phyloP scores from a whole-genome alignment of 1,139 yeast genomes.

The Diutina siamensis region DNA sequence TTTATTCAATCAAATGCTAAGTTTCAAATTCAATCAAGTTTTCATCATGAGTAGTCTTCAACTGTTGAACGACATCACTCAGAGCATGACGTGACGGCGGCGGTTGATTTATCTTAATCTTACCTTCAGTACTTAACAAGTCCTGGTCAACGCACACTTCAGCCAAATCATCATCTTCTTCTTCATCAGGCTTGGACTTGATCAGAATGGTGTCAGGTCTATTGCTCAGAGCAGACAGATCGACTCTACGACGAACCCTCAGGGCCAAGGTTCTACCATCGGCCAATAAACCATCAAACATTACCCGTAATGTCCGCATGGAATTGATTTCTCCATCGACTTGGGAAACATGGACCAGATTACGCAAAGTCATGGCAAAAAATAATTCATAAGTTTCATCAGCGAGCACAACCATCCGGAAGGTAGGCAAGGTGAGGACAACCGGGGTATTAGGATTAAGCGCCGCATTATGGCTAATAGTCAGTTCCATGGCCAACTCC shows the following conservation, averaged over 20 bases:
- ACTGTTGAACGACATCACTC: conserved; percentile 1
- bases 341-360: conserved; percentile 56
- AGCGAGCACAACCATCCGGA: conserved; percentile 88
- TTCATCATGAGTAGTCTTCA: conserved; percentile 3
- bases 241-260: conserved; percentile 80
- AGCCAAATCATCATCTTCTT: conserved; percentile 34
- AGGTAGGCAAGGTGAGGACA: conserved; percentile 71
- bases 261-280: conserved; percentile 88
- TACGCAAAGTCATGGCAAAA: conserved; percentile 55
- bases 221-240: conserved; percentile 22
- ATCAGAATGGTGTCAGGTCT: conserved; percentile 14
- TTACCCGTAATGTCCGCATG: conserved; percentile 57
- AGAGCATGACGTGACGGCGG: not conserved
- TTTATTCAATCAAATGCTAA: too few species aligned
- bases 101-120: not conserved
- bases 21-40: conserved; percentile 15
- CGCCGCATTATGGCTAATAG: conserved; percentile 54
- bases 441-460: conserved; percentile 72
- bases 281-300: conserved; percentile 84
- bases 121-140: conserved; percentile 36
- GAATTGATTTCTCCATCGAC: conserved; percentile 33
- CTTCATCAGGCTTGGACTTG: conserved; percentile 20
- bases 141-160: conserved; percentile 38
- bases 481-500: conserved; percentile 28
- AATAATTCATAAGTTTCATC: conserved; percentile 86